Evolutionary conservation across 495 filamentous ascomycete genomes (phyloP), one percentile per base, ranked within the genome.

Genomic region (Penicillium canescens): DNA sequence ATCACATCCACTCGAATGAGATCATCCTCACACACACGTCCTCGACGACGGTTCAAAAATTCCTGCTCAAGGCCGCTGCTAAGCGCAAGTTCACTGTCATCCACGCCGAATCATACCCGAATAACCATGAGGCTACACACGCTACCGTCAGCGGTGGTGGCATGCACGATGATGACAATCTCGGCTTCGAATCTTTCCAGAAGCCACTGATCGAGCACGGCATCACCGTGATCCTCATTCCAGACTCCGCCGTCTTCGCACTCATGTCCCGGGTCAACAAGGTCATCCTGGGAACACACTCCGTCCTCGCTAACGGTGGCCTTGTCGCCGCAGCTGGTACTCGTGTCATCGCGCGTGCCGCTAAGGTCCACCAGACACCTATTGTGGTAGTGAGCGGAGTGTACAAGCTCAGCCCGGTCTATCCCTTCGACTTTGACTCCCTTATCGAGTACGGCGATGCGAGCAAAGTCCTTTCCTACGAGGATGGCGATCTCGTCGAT

Each of bases 201-300:
- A 95, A 92, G 63, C 82, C 89, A 9, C 77, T 97, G 48, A 86
- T 84, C 34, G 78, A 81, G 13, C 81, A 85, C 11, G 92, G 91
- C 45, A 86, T 95, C 46, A 88, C 83, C 8, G 87, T 93, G 31
- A 86, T 95, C 54, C 76, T 89, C 24, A 86, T 96, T 35, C 86
- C 92, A 18, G 91, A 92, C 66, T 87, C 88, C 10, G 87, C 89
- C 11, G 82, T 94, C 35, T 93, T 91, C 72, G 92, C 92, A 6
- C 83, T 96, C 50, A 97, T 97, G 88, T 88, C 92, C 0, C 84
- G 86, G 46, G 89, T 96, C 61, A 95, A 92, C 77, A 96, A 96
- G 76, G 92, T 97, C 54, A 89, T 97, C 31, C 78, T 97, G 21
- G 84, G 87, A 20, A 90, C 91, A 8, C 89, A 92, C 61, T 87